These are phyloP conservation scores for Camillea tinctor DNA, from an alignment of 2,329 filamentous ascomycete species.

Conservation along the genomic window DNA sequence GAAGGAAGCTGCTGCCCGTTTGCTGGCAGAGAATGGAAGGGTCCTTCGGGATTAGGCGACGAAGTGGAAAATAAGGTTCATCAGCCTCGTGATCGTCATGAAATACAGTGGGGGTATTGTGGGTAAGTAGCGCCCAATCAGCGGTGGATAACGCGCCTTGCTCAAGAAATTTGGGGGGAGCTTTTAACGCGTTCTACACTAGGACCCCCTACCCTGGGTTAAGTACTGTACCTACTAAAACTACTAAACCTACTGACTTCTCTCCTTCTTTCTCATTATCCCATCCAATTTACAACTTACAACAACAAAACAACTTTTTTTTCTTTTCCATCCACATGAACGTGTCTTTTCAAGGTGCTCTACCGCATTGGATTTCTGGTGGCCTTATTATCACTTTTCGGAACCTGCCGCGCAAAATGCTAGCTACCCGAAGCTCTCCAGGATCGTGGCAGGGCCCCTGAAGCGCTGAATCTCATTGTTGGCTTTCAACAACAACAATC, in stretches of 20 bases:
- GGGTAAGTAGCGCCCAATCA: slow-evolving; percentile 6
- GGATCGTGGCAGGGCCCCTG: not conserved
- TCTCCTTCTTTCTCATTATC: not conserved
- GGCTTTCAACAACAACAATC: not conserved
- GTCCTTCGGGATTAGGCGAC: not conserved
- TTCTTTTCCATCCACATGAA: too few relatives aligned
- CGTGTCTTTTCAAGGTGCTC: too few relatives aligned
- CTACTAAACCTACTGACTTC: too few relatives aligned
- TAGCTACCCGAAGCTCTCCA: not conserved
- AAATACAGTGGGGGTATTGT: slow-evolving; percentile 9
- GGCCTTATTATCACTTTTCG: too few relatives aligned
- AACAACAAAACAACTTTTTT: too few relatives aligned
- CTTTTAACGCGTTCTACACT: not conserved
- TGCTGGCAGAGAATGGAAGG: not conserved
- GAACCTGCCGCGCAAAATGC: too few relatives aligned
- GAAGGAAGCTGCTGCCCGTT: not conserved
- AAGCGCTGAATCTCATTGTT: not conserved
- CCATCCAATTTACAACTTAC: too few relatives aligned
- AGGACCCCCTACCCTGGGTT: too few relatives aligned
- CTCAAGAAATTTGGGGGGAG: slow-evolving; percentile 1
- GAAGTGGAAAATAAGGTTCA: slow-evolving; percentile 7
- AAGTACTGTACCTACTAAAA: too few relatives aligned
- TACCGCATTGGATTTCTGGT: too few relatives aligned
- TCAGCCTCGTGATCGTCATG: slow-evolving; percentile 16
- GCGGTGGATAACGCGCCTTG: slow-evolving; percentile 6